Percentiles rank a stretch among this genome's conserved stretches.
phyloP scores from a whole-genome alignment of 768 basidiomycete species.

The Termitomyces heimii region DNA sequence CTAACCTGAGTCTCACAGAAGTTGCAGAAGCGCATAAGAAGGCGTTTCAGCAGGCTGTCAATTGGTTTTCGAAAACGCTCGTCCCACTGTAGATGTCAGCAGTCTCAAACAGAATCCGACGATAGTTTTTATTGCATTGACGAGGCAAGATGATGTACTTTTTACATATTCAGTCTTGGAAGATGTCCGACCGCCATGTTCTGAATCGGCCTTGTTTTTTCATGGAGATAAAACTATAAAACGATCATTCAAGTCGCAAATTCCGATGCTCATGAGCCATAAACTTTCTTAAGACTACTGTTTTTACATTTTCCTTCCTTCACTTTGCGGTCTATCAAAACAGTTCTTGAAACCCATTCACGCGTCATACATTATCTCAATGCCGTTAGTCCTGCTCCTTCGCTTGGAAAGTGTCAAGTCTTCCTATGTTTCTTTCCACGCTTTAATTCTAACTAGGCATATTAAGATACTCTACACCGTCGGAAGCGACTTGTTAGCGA shows the following conservation, averaged over 20 bases:
- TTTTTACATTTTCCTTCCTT: too few relatives aligned
- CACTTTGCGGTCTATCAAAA: neutral
- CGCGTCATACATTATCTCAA: neutral
- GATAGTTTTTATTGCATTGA: neutral
- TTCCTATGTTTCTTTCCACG: neutral
- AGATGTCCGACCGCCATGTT: neutral
- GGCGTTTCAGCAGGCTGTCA: constrained; percentile 20
- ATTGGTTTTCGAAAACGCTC: constrained; percentile 16
- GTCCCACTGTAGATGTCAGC: neutral
- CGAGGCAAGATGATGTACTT: neutral
- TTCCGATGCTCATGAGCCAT: neutral
- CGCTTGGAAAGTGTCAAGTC: neutral
- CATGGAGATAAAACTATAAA: neutral
- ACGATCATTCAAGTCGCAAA: neutral
- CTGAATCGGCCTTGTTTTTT: neutral
- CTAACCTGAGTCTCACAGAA: constrained; percentile 17
- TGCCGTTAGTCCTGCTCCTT: neutral
- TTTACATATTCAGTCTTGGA: neutral
- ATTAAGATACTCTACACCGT: too few relatives aligned
- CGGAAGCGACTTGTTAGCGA: neutral
- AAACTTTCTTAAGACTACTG: neutral
- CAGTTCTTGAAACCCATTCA: neutral
- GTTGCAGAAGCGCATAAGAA: constrained; percentile 19
- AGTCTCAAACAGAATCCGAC: neutral
- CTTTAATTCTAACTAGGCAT: neutral